Conservation (phyloP, 2,329 filamentous ascomycete genomes). For the Stylonectria norvegica region DNA sequence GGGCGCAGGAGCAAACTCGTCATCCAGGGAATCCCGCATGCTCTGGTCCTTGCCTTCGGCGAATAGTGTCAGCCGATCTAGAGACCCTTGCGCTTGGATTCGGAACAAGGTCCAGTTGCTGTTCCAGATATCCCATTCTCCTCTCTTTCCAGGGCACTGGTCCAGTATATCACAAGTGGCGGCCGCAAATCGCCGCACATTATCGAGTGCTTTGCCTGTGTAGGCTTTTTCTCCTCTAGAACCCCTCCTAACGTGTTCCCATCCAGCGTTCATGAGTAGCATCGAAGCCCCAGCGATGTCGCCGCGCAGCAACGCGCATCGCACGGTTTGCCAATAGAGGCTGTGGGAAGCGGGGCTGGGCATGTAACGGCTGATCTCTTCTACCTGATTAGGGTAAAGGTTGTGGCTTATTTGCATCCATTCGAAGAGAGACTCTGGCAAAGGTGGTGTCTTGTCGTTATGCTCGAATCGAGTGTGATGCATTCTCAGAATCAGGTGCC, state of each 20-base stretch:
- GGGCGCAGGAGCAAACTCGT: slow-evolving; percentile 39
- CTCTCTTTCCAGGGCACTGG: slow-evolving; percentile 62
- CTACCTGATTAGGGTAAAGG: slow-evolving; percentile 64
- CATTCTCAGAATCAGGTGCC: slow-evolving; percentile 71
- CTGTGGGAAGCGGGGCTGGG: slow-evolving; percentile 74
- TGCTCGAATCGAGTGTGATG: slow-evolving; percentile 60
- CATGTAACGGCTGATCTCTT: slow-evolving; percentile 58
- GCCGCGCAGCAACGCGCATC: slow-evolving; percentile 70
- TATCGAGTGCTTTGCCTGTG: slow-evolving; percentile 69
- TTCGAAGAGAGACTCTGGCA: slow-evolving; percentile 75
- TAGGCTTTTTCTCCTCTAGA: slow-evolving; percentile 65
- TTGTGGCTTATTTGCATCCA: slow-evolving; percentile 80
- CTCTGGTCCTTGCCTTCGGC: slow-evolving; percentile 68
- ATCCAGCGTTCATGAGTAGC: slow-evolving; percentile 71
- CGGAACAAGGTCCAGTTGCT: slow-evolving; percentile 83
- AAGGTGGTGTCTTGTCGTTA: slow-evolving; percentile 46
- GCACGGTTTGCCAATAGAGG: slow-evolving; percentile 84
- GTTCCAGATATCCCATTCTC: slow-evolving; percentile 79
- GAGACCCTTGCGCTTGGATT: slow-evolving; percentile 64
- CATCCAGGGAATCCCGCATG: slow-evolving; percentile 28
- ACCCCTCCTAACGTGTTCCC: slow-evolving; percentile 70
- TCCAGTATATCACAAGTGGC: slow-evolving; percentile 67
- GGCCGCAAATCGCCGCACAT: slow-evolving; percentile 69
- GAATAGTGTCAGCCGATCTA: slow-evolving; percentile 70
- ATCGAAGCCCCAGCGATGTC: slow-evolving; percentile 64